These are phyloP conservation scores for Helicostylum pulchrum DNA, from an alignment of 192 early-diverging fungal species.

Conservation along the genomic window DNA sequence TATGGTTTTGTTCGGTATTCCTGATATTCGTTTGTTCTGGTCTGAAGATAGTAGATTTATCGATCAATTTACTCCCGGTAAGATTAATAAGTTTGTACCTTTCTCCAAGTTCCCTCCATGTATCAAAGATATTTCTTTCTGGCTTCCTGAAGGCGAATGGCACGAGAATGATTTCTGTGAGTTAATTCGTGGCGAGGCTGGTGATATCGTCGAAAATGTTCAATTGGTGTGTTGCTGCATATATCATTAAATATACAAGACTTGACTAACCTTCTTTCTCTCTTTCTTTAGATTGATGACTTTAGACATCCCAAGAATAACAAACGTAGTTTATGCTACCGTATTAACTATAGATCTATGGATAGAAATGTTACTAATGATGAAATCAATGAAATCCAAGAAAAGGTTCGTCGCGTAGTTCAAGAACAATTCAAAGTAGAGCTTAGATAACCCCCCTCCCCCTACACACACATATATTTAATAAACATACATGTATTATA, in stretches of 20 bases:
- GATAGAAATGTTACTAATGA: conserved; percentile 92
- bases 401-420: conserved; percentile 64
- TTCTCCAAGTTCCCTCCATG: conserved; percentile 91
- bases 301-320: conserved; percentile 88
- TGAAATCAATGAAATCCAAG: conserved; percentile 93
- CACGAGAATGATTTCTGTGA: conserved; percentile 96
- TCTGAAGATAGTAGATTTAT: conserved; percentile 82
- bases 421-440: conserved; percentile 67
- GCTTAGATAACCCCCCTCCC: conserved; percentile 53
- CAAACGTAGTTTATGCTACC: conserved; percentile 79
- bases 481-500: too few relatives aligned
- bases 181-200: conserved; percentile 85
- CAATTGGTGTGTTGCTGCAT: conserved; percentile 51
- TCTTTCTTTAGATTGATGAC: conserved; percentile 68
- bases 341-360: conserved; percentile 96
- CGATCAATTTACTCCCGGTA: conserved; percentile 69
- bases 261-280: conserved; percentile 7
- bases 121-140: conserved; percentile 95
- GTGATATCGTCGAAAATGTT: conserved; percentile 89
- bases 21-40: conserved; percentile 98
- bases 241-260: too few relatives aligned
- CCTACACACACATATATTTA: too few relatives aligned
- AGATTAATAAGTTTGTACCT: conserved; percentile 74
- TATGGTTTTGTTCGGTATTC: conserved; percentile 93
- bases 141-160: conserved; percentile 62